Evolutionary conservation across 352 stramenopile species (phyloP).

Genomic region (Phytophthora sp.): DNA sequence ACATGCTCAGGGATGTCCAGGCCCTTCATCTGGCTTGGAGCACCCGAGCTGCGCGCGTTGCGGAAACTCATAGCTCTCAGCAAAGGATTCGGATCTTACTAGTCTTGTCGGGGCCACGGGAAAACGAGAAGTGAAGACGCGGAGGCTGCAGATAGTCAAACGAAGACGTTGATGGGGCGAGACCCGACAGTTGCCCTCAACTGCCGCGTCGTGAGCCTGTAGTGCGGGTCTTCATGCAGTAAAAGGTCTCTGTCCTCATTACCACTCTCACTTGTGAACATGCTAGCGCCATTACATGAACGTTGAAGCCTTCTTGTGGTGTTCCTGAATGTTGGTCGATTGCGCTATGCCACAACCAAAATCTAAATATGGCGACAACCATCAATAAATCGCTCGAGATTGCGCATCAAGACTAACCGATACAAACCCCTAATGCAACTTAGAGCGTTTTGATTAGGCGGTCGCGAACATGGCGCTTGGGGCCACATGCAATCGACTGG

Average conservation of each 20-base stretch:
- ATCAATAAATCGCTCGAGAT: constrained; percentile 9
- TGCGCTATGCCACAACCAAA: neutral
- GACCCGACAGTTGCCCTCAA: constrained; percentile 2
- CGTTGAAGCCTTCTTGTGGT: constrained; percentile 10
- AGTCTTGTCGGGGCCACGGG: neutral
- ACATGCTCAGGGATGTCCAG: constrained; percentile 41
- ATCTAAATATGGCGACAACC: neutral
- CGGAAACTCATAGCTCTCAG: constrained; percentile 20
- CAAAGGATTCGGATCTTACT: neutral
- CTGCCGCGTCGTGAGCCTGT: neutral
- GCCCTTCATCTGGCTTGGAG: constrained; percentile 14
- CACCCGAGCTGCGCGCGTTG: neutral
- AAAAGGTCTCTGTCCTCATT: no score
- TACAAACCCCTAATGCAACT: constrained; percentile 1
- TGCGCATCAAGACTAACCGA: constrained; percentile 2
- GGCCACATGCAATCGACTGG: constrained; percentile 13
- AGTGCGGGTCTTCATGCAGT: no score
- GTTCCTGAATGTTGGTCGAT: constrained; percentile 21
- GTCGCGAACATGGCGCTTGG: neutral
- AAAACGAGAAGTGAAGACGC: constrained; percentile 14
- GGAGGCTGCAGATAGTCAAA: constrained; percentile 14
- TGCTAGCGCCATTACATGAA: no score
- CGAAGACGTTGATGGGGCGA: neutral
- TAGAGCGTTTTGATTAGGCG: no score
- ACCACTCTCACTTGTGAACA: no score